Base-by-base conservation (phyloP, 768 basidiomycete genomes). In the Tephrocybe sp. region DNA sequence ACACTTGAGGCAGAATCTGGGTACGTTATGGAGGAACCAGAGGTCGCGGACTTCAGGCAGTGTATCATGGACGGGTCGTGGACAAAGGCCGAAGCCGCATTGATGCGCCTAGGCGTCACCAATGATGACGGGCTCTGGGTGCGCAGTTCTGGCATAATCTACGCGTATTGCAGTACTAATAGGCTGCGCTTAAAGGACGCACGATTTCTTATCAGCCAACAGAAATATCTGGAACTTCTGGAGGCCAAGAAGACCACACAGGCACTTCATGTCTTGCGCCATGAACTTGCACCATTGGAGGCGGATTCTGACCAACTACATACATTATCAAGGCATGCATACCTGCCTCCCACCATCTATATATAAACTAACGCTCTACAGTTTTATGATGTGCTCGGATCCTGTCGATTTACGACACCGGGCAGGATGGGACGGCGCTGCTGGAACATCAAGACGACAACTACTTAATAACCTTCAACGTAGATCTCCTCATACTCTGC, bases 181-280 rank as follows among this genome's bases (percentile, higher is more conserved):
- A 6, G 30, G 15, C 6, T 54, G 43, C 61, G 11, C 21, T 45
- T 20, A 45, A 32, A 96, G 88, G 85, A 89, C 61, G 87, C 89
- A 18, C 84, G 76, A 54, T 97, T 95, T 68, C 74, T 95, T 54
- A 90, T 99, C 57, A 86, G 85, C 54, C 87, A 90, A 69, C 97
- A 99, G 79, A 95, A 97, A 72, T 99, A 97, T 68, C 77, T 98
- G 36, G 97, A 99, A 65, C 75, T 91, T 17, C 75, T 99, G 44
- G 96, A 98, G 62, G 79, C 81, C 3, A 81, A 80, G 60, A 84
- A 86, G 71, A 88, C 84, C 2, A 89, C 89, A 39, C 77, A 80
- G 54, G 97, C 97, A 12, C 71, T 99, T 34, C 80, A 86, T 48
- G 89, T 96, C 7, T 73, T 99, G 43, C 83, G 97, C 41, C 84